Base-by-base conservation (phyloP, 1,284 basidiomycete genomes). In the Pyrrhoderma lamaoense region DNA sequence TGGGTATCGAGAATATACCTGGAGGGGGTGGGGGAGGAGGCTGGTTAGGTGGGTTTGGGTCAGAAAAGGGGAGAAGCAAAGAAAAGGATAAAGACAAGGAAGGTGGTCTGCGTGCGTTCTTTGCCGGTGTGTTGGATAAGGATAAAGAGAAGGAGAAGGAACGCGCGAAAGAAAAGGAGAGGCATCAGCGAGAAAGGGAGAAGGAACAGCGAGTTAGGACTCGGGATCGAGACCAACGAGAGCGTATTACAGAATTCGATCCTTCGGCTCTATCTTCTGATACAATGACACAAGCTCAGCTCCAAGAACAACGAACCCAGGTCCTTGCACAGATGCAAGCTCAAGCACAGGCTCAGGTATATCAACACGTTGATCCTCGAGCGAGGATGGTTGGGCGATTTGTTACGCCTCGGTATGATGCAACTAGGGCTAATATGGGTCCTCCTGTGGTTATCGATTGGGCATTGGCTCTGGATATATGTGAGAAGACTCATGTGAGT, bases 401-500 rank as follows among this genome's bases (percentile, higher is more conserved):
- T 18, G 19, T 23, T 1, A 38, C 22, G 13, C 85, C 85, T 3
- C 84, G 84, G 0, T 85, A 82, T 0, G 74, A 80, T 0, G 82
- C 82, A 3, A 40, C 7, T 22, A 22, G n/a, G n/a, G 38, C n/a
- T 8, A 40, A n/a, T 40, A 31, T 11, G 7, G 27, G 27, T 5
- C 11, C 27, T 31, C 5, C 27, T 31, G 27, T 31, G 7, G 11
- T 31, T 31, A 85, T 89, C 62, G 85, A 90, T 61, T 89, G 85
- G 86, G 65, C 74, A 0, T 72, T 89, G 34, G 83, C 89, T 0
- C 68, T 89, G 31, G 86, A 89, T 51, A 80, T 90, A 16, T 88
- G 85, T 58, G 86, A 90, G 49, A 72, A 81, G 44, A 82, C 84
- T 0, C 84, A 82, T 1, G 65, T 74, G 0, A 85, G 59, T 60